These are phyloP conservation scores for Clitopilus hobsonii DNA, from an alignment of 768 basidiomycete genomes.

Conservation along the genomic window DNA sequence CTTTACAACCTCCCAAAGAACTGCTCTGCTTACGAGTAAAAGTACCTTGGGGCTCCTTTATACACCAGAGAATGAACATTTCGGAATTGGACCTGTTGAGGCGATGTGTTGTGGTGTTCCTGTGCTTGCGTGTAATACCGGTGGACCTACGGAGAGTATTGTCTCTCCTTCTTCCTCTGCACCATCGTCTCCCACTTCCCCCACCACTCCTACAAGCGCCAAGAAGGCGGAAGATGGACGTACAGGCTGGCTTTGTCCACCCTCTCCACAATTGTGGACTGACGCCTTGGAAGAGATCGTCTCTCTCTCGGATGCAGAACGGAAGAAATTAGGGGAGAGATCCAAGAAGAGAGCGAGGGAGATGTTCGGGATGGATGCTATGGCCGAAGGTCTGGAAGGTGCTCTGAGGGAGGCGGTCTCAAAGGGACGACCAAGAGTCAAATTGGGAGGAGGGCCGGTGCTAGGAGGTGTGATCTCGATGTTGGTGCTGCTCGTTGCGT, in stretches of 20 bases:
- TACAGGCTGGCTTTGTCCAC: slow-evolving; percentile 76
- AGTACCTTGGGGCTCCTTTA: slow-evolving; percentile 79
- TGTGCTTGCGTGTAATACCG: slow-evolving; percentile 80
- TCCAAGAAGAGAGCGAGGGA: slow-evolving; percentile 58
- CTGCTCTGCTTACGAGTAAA: slow-evolving; percentile 65
- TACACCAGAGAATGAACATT: slow-evolving; percentile 94
- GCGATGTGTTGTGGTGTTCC: slow-evolving; percentile 91
- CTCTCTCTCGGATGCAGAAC: slow-evolving; percentile 31
- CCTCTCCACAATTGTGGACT: slow-evolving; percentile 67
- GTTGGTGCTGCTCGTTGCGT: too few species aligned
- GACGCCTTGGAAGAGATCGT: slow-evolving; percentile 60
- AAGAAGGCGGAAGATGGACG: too few species aligned
- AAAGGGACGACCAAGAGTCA: slow-evolving; percentile 40
- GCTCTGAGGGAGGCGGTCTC: slow-evolving; percentile 49
- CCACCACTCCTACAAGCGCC: too few species aligned
- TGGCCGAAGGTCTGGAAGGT: slow-evolving; percentile 56
- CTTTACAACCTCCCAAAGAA: slow-evolving; percentile 81
- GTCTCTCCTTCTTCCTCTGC: slow-evolving; percentile 22
- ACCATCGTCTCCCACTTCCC: too few species aligned
- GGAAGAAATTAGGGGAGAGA: slow-evolving; percentile 43
- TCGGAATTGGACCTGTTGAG: slow-evolving; percentile 95
- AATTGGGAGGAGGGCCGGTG: too few species aligned
- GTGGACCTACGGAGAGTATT: slow-evolving; percentile 89
- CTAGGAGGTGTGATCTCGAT: too few species aligned
- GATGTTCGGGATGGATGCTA: slow-evolving; percentile 74